Percentiles rank a stretch among this genome's conserved stretches.
Evolutionary conservation across 352 stramenopile species (phyloP).

Genomic region (Phytophthora parvispora): DNA sequence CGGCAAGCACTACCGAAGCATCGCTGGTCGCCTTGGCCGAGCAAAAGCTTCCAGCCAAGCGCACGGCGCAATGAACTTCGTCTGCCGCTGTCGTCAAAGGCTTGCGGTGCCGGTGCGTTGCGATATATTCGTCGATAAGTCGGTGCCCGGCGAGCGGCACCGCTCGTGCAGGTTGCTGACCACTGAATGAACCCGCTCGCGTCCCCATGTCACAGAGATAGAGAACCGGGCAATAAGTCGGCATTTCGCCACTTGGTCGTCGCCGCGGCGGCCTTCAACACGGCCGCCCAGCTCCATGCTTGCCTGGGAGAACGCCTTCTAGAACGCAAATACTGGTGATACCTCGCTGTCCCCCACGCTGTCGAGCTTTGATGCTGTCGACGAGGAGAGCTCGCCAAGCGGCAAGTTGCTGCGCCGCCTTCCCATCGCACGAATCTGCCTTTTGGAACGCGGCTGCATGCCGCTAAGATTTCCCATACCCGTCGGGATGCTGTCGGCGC

Average conservation of each 20-base stretch:
- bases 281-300: too few species aligned
- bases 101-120: neutral
- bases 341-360: too few species aligned
- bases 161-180: slow-evolving; percentile 3
- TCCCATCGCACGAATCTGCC: neutral
- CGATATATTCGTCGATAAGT: slow-evolving; percentile 1
- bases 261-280: neutral
- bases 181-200: slow-evolving; percentile 9
- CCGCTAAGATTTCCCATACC: neutral
- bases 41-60: neutral
- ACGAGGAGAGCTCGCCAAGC: too few species aligned
- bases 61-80: neutral
- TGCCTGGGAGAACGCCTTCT: too few species aligned
- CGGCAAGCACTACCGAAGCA: neutral
- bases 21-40: neutral
- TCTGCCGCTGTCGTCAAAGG: neutral
- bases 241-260: slow-evolving; percentile 4
- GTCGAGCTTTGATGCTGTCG: neutral
- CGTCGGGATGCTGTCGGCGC: too few species aligned
- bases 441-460: neutral
- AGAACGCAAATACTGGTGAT: too few species aligned
- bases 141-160: neutral
- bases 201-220: slow-evolving; percentile 22
- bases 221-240: slow-evolving; percentile 10
- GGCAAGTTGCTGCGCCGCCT: too few species aligned